Evolutionary conservation across 129 eudicot species (phyloP).

Genomic region (Rutidosis leptorrhynchoides): DNA sequence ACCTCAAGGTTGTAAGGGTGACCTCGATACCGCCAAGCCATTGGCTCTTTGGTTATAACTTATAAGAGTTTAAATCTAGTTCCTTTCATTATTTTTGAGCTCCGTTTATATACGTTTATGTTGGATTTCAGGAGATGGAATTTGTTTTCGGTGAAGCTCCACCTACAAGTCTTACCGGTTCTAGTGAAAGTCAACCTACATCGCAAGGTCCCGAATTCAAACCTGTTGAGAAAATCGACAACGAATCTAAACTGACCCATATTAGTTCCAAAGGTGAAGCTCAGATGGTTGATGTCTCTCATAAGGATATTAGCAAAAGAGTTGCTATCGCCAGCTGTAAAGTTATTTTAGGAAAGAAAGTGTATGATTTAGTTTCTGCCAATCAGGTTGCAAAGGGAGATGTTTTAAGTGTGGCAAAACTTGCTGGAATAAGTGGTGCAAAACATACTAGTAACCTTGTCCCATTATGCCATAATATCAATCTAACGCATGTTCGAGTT

Average conservation of each 20-base stretch:
- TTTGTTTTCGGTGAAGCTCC: slow-evolving; percentile 82
- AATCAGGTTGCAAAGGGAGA: slow-evolving; percentile 87
- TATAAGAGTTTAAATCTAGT: not conserved
- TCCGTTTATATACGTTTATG: not conserved
- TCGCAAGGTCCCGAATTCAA: slow-evolving; percentile 34
- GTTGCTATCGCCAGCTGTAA: slow-evolving; percentile 85
- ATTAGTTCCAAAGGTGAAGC: slow-evolving; percentile 69
- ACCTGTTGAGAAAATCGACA: slow-evolving; percentile 19
- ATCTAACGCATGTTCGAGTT: slow-evolving; percentile 55
- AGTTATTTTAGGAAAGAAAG: slow-evolving; percentile 68
- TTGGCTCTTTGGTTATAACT: too few species aligned
- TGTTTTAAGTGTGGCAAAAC: slow-evolving; percentile 72
- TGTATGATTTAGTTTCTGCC: slow-evolving; percentile 73
- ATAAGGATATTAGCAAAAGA: slow-evolving; percentile 67
- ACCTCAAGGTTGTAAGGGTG: too few species aligned
- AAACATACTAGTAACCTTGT: slow-evolving; percentile 85
- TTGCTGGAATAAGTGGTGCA: slow-evolving; percentile 79
- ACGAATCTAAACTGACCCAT: slow-evolving; percentile 50
- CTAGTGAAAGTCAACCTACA: slow-evolving; percentile 37
- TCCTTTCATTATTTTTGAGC: not conserved
- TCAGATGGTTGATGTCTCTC: slow-evolving; percentile 86
- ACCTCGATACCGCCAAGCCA: too few species aligned
- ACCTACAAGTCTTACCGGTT: slow-evolving; percentile 51
- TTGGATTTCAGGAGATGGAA: slow-evolving; percentile 69
- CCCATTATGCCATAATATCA: slow-evolving; percentile 84